phyloP scores from a whole-genome alignment of 202 grass and related monocot species.

The Schoenoplectus tabernaemontani region DNA sequence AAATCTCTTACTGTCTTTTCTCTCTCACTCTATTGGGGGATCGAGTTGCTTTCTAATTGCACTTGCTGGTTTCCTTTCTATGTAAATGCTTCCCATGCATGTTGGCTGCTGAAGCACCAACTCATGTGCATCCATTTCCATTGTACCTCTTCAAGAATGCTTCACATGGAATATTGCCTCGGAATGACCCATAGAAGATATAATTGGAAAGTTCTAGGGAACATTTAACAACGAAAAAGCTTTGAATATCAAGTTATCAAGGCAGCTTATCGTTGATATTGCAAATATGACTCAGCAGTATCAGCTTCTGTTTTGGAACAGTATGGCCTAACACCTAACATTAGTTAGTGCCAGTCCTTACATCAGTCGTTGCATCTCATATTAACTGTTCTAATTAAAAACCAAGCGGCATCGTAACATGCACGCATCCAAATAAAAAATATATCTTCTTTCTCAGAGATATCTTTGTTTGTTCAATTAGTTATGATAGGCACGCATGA shows the following conservation, averaged over 20 bases:
- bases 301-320: not conserved
- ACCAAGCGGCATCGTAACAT: not conserved
- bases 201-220: not conserved
- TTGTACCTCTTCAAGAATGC: not conserved
- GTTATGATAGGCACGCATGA: not conserved
- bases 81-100: not conserved
- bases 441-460: not conserved
- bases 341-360: not conserved
- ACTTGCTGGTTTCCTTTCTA: conserved; percentile 6
- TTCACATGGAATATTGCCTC: not conserved
- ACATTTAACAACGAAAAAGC: not conserved
- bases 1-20: not conserved
- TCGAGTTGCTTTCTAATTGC: conserved; percentile 4
- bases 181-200: not conserved
- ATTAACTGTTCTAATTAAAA: not conserved
- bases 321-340: not conserved
- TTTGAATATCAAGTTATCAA: not conserved
- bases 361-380: not conserved
- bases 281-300: not conserved
- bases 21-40: not conserved
- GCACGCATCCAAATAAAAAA: not conserved
- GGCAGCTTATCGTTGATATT: not conserved
- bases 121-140: not conserved
- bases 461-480: not conserved
- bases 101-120: not conserved